Conservation (phyloP, 176 grass and related monocot species). For the Bothriochloa decipiens region DNA sequence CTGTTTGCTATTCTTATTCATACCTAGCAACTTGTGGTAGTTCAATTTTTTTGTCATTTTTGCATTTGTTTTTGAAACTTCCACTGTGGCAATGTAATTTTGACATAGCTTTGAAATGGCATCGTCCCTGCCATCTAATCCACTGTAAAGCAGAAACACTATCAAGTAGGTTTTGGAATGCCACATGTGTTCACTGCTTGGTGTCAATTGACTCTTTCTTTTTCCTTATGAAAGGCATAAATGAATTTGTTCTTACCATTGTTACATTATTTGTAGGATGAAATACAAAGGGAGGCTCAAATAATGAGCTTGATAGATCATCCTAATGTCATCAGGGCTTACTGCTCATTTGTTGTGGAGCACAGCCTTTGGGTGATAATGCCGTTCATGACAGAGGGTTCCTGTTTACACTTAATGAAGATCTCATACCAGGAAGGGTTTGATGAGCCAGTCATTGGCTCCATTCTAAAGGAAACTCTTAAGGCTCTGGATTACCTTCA, state of each 20-base stretch:
- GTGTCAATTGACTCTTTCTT: background rate
- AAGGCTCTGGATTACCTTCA: slow-evolving; percentile 98
- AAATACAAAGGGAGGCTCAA: slow-evolving; percentile 91
- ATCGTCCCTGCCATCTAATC: background rate
- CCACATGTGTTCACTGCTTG: background rate
- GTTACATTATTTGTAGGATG: slow-evolving; percentile 64
- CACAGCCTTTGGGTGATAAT: slow-evolving; percentile 93
- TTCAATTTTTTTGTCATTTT: background rate
- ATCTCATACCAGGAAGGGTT: slow-evolving; percentile 88
- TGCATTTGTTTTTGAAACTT: background rate
- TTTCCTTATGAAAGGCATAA: background rate
- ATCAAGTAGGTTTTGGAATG: slow-evolving; percentile 2
- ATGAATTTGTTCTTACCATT: slow-evolving; percentile 29
- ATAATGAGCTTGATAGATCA: slow-evolving; percentile 98
- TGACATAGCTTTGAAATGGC: background rate
- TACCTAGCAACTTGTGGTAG: background rate
- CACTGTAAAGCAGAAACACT: background rate
- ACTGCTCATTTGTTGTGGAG: slow-evolving; percentile 92
- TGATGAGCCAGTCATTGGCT: slow-evolving; percentile 85
- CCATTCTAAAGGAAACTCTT: slow-evolving; percentile 95
- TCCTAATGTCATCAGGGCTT: slow-evolving; percentile 90
- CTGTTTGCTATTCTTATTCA: background rate
- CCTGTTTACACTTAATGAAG: slow-evolving; percentile 99
- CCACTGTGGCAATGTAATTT: background rate
- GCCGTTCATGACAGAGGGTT: slow-evolving; percentile 98